These are phyloP conservation scores for Onygenales sp. DNA, from an alignment of 2,329 filamentous ascomycete species.

Conservation along the genomic window DNA sequence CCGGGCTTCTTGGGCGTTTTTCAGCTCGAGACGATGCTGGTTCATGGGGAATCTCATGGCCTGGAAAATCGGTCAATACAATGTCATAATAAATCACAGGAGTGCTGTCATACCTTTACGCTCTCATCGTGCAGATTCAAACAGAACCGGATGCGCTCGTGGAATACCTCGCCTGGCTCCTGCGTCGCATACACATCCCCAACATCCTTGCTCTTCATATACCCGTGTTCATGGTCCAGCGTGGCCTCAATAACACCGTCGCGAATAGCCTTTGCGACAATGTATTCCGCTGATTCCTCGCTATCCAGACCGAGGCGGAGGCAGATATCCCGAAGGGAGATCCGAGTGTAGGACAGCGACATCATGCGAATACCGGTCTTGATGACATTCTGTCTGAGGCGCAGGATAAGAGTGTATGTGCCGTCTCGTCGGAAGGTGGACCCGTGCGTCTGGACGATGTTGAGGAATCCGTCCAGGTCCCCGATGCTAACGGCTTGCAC, in stretches of 20 bases:
- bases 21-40: constrained; percentile 91
- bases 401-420: constrained; percentile 90
- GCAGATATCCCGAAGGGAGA: constrained; percentile 94
- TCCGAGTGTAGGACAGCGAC: constrained; percentile 94
- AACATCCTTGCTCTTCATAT: constrained; percentile 97
- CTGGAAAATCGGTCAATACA: constrained; percentile 36
- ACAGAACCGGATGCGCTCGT: constrained; percentile 89
- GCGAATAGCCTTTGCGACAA: constrained; percentile 95
- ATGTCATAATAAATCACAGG: not conserved
- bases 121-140: constrained; percentile 92
- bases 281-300: constrained; percentile 97
- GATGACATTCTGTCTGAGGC: constrained; percentile 96
- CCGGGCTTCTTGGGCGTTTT: constrained; percentile 96
- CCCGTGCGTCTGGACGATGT: constrained; percentile 69
- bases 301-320: constrained; percentile 86
- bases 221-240: constrained; percentile 85
- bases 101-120: constrained; percentile 63
- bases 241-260: constrained; percentile 96
- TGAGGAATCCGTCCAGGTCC: constrained; percentile 87
- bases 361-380: constrained; percentile 99
- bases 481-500: constrained; percentile 95
- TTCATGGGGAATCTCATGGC: constrained; percentile 99
- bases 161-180: constrained; percentile 94
- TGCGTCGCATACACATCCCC: constrained; percentile 93
- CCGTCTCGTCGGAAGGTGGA: constrained; percentile 85